A percentile compares a stretch with the other conserved stretches of the same genome.
Evolutionary conservation across 345 rosid genomes (phyloP).

Genomic region (Gynandropsis gynandra): DNA sequence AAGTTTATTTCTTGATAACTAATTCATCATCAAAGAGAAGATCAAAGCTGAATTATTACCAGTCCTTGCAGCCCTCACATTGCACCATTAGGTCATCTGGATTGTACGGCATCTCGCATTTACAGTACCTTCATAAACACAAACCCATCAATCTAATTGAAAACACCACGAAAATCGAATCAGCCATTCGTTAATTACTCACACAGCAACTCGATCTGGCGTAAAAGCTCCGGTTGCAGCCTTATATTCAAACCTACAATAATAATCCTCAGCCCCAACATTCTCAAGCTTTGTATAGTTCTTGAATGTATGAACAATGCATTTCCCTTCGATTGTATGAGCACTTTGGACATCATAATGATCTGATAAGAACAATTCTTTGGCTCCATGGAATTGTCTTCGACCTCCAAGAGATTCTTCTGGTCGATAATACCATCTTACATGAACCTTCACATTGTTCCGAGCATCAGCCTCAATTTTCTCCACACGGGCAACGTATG

Average conservation of each 20-base stretch:
- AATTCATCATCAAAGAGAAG: too few relatives aligned
- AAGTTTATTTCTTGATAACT: too few relatives aligned
- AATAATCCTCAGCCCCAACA: slow-evolving; percentile 62
- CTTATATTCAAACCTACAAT: slow-evolving; percentile 54
- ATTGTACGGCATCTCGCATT: slow-evolving; percentile 63
- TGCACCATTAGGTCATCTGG: slow-evolving; percentile 63
- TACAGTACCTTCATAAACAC: slow-evolving; percentile 44
- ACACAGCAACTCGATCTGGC: slow-evolving; percentile 61
- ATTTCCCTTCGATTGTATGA: slow-evolving; percentile 55
- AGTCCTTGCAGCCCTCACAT: slow-evolving; percentile 58
- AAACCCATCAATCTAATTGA: background rate
- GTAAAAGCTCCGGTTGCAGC: slow-evolving; percentile 54
- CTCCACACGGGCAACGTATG: slow-evolving; percentile 58
- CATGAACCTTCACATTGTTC: slow-evolving; percentile 47
- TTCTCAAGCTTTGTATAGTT: slow-evolving; percentile 56
- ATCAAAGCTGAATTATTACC: slow-evolving; percentile 29
- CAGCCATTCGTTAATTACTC: slow-evolving; percentile 18
- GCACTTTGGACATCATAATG: slow-evolving; percentile 55
- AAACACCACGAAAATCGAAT: background rate
- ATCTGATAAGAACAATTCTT: slow-evolving; percentile 51
- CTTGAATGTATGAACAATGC: slow-evolving; percentile 55
- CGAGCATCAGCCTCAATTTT: slow-evolving; percentile 52
- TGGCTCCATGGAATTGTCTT: slow-evolving; percentile 58
- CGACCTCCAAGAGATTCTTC: slow-evolving; percentile 63
- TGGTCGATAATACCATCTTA: slow-evolving; percentile 56